Percentiles rank a stretch among this genome's conserved stretches.
Evolutionary conservation across 768 basidiomycete genomes (phyloP).

Genomic region (Rhodocollybia butyracea): DNA sequence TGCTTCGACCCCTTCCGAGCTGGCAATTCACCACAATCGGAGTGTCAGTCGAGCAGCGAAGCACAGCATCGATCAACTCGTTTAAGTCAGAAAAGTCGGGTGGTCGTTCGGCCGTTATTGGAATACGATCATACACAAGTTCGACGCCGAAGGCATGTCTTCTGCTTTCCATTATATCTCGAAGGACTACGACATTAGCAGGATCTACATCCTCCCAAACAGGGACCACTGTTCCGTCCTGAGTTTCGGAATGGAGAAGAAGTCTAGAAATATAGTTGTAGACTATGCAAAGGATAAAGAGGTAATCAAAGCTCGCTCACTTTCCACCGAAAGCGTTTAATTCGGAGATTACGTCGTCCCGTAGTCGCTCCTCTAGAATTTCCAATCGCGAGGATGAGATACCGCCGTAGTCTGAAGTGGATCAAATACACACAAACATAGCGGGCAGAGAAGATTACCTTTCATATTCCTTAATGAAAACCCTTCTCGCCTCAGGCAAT

Average conservation of each 20-base stretch:
- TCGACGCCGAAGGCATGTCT: constrained; percentile 47
- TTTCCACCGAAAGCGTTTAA: constrained; percentile 79
- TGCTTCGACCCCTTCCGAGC: constrained; percentile 88
- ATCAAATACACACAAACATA: neutral
- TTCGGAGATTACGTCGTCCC: constrained; percentile 85
- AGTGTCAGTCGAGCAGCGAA: constrained; percentile 64
- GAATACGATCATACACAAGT: constrained; percentile 79
- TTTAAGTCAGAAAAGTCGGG: constrained; percentile 73
- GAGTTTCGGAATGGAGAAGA: constrained; percentile 84
- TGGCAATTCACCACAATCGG: constrained; percentile 96
- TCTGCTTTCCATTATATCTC: constrained; percentile 80
- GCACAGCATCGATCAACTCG: constrained; percentile 76
- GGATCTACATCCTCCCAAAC: constrained; percentile 89
- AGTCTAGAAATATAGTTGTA: constrained; percentile 41
- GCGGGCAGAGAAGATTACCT: constrained; percentile 37
- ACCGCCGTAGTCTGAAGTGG: constrained; percentile 78
- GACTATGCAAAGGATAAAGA: neutral
- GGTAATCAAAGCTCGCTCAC: constrained; percentile 32
- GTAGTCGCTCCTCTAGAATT: constrained; percentile 84
- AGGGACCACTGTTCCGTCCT: constrained; percentile 86
- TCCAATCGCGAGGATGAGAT: constrained; percentile 90
- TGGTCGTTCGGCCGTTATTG: constrained; percentile 87
- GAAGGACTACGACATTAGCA: constrained; percentile 73
- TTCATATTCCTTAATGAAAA: constrained; percentile 94
- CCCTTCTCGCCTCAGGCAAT: constrained; percentile 82